A percentile compares a stretch with the other conserved stretches of the same genome.
phyloP scores from a whole-genome alignment of 2,329 filamentous ascomycete species.

The Sordariomycetes sp. region DNA sequence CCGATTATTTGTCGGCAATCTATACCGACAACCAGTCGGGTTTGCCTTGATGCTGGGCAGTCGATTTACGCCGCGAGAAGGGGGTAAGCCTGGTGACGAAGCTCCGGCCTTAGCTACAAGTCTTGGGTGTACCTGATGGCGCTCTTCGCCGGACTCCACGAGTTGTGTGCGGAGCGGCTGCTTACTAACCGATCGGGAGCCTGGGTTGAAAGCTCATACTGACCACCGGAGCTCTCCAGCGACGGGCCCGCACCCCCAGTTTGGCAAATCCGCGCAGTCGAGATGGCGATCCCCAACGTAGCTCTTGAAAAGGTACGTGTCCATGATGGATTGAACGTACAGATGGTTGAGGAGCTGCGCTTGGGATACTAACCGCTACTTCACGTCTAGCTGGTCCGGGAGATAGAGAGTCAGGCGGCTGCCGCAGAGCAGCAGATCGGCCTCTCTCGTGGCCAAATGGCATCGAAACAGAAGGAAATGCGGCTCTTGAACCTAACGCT shows the following conservation, averaged over 20 bases:
- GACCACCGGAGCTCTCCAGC: no score
- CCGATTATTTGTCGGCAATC: background rate
- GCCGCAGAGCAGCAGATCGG: conserved; percentile 86
- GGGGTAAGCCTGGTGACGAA: background rate
- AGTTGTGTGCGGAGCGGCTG: no score
- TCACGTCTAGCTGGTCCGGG: conserved; percentile 60
- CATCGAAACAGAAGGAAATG: conserved; percentile 74
- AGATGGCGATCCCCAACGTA: conserved; percentile 92
- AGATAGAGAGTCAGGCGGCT: conserved; percentile 83
- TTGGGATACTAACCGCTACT: background rate
- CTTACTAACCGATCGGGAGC: no score
- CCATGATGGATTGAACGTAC: conserved; percentile 1
- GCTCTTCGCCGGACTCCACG: no score
- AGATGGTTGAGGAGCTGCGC: background rate
- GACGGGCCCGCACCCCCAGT: background rate
- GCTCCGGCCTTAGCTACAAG: background rate
- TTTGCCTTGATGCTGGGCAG: background rate
- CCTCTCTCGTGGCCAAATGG: conserved; percentile 72
- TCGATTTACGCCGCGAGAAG: background rate
- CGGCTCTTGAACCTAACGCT: conserved; percentile 80
- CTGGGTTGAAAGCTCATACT: no score
- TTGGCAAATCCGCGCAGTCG: background rate
- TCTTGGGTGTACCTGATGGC: no score
- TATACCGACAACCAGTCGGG: background rate
- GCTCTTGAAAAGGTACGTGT: conserved; percentile 73